Conservation (phyloP, 257 asterid genomes). For the Salvia splendens region DNA sequence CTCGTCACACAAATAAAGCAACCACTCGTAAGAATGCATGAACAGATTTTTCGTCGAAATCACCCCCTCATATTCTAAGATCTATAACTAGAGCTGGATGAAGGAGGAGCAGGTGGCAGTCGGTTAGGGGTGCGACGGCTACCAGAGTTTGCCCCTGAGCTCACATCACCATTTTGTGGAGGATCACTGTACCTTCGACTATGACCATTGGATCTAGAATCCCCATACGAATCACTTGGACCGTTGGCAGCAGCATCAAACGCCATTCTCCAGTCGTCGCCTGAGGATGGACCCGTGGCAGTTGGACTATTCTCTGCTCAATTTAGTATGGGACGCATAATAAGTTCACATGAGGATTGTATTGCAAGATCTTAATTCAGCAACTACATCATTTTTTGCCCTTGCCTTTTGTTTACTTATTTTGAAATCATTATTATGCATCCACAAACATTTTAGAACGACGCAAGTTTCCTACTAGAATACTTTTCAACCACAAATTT, state of each 20-base stretch:
- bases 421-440: neutral
- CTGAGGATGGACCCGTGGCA: constrained; percentile 62
- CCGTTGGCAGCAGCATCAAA: constrained; percentile 91
- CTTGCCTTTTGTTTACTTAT: constrained; percentile 2
- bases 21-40: constrained; percentile 56
- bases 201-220: constrained; percentile 70
- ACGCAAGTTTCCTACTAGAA: neutral
- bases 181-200: constrained; percentile 78
- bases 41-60: constrained; percentile 41
- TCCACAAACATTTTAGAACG: neutral
- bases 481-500: neutral
- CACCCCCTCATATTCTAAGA: constrained; percentile 50
- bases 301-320: constrained; percentile 79
- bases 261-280: constrained; percentile 96
- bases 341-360: constrained; percentile 5
- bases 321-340: constrained; percentile 12
- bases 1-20: constrained; percentile 39
- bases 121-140: constrained; percentile 90
- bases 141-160: constrained; percentile 56
- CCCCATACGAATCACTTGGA: constrained; percentile 47
- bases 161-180: constrained; percentile 70
- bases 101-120: constrained; percentile 91
- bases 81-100: constrained; percentile 71
- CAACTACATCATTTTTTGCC: neutral
- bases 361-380: neutral